phyloP scores from a whole-genome alignment of 805 yeast genomes.

The Starmerella floricola region DNA sequence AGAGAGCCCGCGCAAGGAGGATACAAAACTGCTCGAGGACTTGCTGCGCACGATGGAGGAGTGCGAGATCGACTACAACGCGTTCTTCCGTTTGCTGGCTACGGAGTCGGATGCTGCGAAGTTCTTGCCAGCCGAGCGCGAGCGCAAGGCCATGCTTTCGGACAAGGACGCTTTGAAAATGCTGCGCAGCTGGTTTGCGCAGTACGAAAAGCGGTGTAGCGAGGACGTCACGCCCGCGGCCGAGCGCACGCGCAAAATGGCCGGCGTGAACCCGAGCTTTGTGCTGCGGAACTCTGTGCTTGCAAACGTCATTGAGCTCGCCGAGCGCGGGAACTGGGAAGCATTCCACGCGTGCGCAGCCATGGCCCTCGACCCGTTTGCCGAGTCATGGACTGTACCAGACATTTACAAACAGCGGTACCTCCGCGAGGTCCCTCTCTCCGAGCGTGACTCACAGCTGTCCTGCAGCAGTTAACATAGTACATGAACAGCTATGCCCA shows the following conservation, averaged over 20 bases:
- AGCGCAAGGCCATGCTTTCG: slow-evolving; percentile 26
- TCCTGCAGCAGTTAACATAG: slow-evolving; percentile 40
- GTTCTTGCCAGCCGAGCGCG: slow-evolving; percentile 29
- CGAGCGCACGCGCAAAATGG: slow-evolving; percentile 35
- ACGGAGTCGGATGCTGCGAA: slow-evolving; percentile 19
- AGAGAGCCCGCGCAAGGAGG: too few species aligned
- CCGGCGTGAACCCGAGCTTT: slow-evolving; percentile 57
- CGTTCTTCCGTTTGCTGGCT: slow-evolving; percentile 59
- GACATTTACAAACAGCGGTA: slow-evolving; percentile 49
- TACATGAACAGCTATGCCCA: too few species aligned
- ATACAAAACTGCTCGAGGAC: slow-evolving; percentile 38
- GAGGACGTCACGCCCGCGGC: slow-evolving; percentile 32
- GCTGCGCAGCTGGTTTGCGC: slow-evolving; percentile 42
- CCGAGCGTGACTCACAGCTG: slow-evolving; percentile 55
- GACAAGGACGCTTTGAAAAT: slow-evolving; percentile 33
- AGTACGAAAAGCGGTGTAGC: slow-evolving; percentile 36
- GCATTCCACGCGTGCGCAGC: slow-evolving; percentile 47
- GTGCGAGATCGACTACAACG: slow-evolving; percentile 65
- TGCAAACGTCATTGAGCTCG: slow-evolving; percentile 62
- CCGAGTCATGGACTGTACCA: slow-evolving; percentile 39
- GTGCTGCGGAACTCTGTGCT: slow-evolving; percentile 77
- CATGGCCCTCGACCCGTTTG: slow-evolving; percentile 71
- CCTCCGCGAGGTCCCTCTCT: slow-evolving; percentile 38
- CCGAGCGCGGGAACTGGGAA: slow-evolving; percentile 39
- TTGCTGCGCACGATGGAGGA: slow-evolving; percentile 48